phyloP scores from a whole-genome alignment of 768 basidiomycete genomes.

The Tulasnella sp. region DNA sequence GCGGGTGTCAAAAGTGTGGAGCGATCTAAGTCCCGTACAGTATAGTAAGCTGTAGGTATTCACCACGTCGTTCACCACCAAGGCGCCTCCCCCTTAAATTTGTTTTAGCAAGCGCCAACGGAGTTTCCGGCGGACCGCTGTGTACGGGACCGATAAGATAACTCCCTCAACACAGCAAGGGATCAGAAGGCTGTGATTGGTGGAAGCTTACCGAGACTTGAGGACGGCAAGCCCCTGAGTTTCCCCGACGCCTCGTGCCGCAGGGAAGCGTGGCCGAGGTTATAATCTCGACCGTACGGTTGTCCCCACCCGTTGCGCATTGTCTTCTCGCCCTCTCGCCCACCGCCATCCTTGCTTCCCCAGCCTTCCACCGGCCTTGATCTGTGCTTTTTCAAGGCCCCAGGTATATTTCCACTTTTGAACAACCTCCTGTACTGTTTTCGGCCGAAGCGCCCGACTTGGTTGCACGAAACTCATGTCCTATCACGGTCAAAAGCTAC shows the following conservation, averaged over 20 bases:
- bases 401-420: neutral
- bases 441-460: neutral
- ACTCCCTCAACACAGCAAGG: constrained; percentile 3
- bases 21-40: too few species aligned
- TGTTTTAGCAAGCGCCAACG: neutral
- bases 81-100: neutral
- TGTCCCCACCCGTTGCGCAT: neutral
- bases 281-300: neutral
- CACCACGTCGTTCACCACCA: too few species aligned
- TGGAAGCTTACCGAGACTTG: neutral
- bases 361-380: neutral
- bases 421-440: neutral
- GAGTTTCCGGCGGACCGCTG: neutral
- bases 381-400: neutral
- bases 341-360: neutral
- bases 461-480: neutral
- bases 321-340: constrained; percentile 7
- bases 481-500: neutral
- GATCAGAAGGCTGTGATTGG: neutral
- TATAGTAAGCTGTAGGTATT: too few species aligned
- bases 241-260: neutral
- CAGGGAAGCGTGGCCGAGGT: neutral
- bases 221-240: neutral
- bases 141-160: neutral
- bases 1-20: neutral